Conservation (phyloP, 78 protist genomes). For the Planoprotostelium fungivorum region DNA sequence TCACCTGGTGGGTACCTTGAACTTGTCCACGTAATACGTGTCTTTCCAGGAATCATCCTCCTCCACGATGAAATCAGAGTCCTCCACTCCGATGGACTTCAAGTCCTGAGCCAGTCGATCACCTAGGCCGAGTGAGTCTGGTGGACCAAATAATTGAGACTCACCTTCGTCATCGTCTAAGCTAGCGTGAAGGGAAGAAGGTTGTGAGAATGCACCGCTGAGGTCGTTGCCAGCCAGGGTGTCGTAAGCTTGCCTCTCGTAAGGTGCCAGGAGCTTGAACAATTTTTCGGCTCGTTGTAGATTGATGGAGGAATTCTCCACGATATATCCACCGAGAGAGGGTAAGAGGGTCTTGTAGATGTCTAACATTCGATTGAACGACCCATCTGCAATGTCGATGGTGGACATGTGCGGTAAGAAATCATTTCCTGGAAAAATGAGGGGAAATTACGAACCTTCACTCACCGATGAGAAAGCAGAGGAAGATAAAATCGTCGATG, state of each 20-base stretch:
- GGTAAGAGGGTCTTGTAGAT: slow-evolving; percentile 64
- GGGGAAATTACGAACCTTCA: neutral
- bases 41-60: neutral
- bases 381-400: slow-evolving; percentile 90
- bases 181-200: too few relatives aligned
- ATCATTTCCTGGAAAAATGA: slow-evolving; percentile 97
- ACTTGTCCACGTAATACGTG: neutral
- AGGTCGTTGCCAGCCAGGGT: neutral
- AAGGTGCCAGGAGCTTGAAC: slow-evolving; percentile 30
- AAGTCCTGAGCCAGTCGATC: neutral
- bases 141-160: neutral
- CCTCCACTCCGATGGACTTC: neutral
- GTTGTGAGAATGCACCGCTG: neutral
- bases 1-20: neutral
- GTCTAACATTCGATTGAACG: slow-evolving; percentile 75
- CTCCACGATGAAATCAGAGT: neutral
- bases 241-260: slow-evolving; percentile 21
- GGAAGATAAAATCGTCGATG: slow-evolving; percentile 95
- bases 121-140: neutral
- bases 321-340: slow-evolving; percentile 78
- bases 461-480: slow-evolving; percentile 63
- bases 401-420: slow-evolving; percentile 98
- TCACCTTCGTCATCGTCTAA: neutral
- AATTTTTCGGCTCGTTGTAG: slow-evolving; percentile 43
- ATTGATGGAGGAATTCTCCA: slow-evolving; percentile 66